A percentile compares a stretch with the other conserved stretches of the same genome.
Evolutionary conservation across 2,329 filamentous ascomycete species (phyloP).

Genomic region (Metarhizium album): DNA sequence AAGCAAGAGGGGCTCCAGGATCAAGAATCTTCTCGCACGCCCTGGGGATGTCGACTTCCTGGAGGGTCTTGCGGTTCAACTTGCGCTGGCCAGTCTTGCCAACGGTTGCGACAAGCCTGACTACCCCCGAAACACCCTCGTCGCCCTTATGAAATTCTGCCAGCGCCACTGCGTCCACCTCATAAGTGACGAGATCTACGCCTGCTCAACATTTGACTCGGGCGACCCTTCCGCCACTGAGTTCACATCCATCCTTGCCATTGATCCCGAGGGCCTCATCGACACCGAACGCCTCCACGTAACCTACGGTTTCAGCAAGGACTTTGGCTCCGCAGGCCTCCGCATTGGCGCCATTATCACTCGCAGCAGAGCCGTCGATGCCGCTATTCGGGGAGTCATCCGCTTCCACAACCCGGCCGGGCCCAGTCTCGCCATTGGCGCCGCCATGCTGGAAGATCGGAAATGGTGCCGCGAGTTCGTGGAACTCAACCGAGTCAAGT

Average conservation of each 20-base stretch:
- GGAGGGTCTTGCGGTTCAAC: slow-evolving; percentile 75
- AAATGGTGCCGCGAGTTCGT: slow-evolving; percentile 35
- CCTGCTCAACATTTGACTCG: slow-evolving; percentile 35
- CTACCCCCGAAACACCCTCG: slow-evolving; percentile 31
- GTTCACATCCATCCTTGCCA: slow-evolving; percentile 40
- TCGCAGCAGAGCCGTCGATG: slow-evolving; percentile 19
- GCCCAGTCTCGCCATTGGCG: slow-evolving; percentile 28
- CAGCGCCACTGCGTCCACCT: slow-evolving; percentile 38
- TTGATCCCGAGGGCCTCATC: slow-evolving; percentile 32
- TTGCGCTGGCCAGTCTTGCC: slow-evolving; percentile 63
- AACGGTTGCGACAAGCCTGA: slow-evolving; percentile 83
- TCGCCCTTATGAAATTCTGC: slow-evolving; percentile 37
- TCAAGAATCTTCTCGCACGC: slow-evolving; percentile 83
- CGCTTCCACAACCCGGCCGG: slow-evolving; percentile 38
- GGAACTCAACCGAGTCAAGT: slow-evolving; percentile 22
- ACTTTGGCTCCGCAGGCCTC: slow-evolving; percentile 43
- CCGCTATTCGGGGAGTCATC: slow-evolving; percentile 26
- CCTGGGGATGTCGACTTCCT: slow-evolving; percentile 75
- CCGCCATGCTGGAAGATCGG: slow-evolving; percentile 35
- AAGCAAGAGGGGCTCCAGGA: slow-evolving; percentile 71
- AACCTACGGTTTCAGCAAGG: slow-evolving; percentile 33
- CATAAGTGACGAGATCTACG: slow-evolving; percentile 50
- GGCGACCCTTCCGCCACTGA: slow-evolving; percentile 16
- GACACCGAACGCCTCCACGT: slow-evolving; percentile 38
- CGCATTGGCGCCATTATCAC: slow-evolving; percentile 38